A percentile compares a stretch with the other conserved stretches of the same genome.
These are phyloP conservation scores for Prosopis cineraria DNA, from an alignment of 306 rosid species.

Conservation along the genomic window DNA sequence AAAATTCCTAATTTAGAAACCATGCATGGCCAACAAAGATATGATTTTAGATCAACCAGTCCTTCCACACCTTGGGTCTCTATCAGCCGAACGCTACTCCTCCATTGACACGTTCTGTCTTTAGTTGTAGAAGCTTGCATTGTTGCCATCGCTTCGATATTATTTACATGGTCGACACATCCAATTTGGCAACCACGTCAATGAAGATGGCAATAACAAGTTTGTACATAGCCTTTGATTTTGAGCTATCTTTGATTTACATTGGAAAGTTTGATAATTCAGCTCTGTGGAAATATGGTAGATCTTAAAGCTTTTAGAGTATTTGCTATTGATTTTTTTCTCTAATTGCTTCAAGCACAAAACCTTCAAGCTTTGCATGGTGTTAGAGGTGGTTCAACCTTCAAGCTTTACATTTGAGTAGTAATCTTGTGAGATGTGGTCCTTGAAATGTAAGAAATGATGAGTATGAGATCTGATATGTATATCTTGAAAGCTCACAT, in stretches of 20 bases:
- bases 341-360: background rate
- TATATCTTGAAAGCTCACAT: background rate
- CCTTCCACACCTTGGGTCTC: too few species aligned
- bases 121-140: too few species aligned
- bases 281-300: background rate
- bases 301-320: background rate
- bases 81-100: too few species aligned
- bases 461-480: background rate
- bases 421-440: too few species aligned
- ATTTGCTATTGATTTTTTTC: background rate
- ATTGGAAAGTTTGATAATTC: conserved; percentile 5
- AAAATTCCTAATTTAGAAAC: too few species aligned
- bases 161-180: conserved; percentile 92
- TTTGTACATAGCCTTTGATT: conserved; percentile 36
- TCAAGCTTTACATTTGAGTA: background rate
- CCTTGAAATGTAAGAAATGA: too few species aligned
- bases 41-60: too few species aligned
- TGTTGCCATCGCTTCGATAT: too few species aligned
- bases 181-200: conserved; percentile 79
- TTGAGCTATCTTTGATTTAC: background rate
- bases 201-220: conserved; percentile 99
- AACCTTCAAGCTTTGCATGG: background rate
- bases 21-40: too few species aligned
- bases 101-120: too few species aligned
- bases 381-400: background rate